Percentiles rank a stretch among this genome's conserved stretches.
Conservation (phyloP, 1,139 yeast genomes). For the Spencermartinsiella ligniputridi region DNA sequence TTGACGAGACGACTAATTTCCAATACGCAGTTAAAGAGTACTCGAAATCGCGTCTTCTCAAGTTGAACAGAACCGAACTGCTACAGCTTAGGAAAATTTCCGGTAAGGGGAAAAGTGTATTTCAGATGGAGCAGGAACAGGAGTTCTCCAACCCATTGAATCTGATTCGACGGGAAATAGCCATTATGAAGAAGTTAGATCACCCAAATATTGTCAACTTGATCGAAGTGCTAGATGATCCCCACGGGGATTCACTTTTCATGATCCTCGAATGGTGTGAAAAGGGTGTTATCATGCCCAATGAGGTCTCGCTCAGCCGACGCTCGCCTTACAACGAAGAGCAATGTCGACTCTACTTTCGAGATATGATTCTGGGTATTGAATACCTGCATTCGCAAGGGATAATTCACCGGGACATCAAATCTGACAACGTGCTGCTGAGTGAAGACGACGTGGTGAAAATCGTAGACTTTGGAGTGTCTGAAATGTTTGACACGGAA, state of each 20-base stretch:
- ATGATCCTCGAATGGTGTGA: constrained; percentile 75
- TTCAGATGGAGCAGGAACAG: constrained; percentile 5
- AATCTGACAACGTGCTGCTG: constrained; percentile 69
- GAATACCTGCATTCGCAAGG: constrained; percentile 69
- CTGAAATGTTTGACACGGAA: constrained; percentile 58
- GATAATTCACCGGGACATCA: constrained; percentile 80
- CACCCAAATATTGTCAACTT: constrained; percentile 86
- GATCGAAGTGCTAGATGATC: constrained; percentile 75
- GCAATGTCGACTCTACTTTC: constrained; percentile 45
- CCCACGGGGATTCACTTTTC: constrained; percentile 60
- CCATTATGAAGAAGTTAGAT: constrained; percentile 75
- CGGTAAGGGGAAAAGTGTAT: constrained; percentile 12
- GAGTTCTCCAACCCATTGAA: constrained; percentile 27
- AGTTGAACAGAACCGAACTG: constrained; percentile 45
- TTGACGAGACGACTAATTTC: constrained; percentile 46
- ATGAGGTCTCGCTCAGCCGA: constrained; percentile 11
- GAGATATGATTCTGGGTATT: constrained; percentile 83
- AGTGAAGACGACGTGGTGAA: constrained; percentile 73
- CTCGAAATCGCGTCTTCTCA: constrained; percentile 36
- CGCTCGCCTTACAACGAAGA: constrained; percentile 33
- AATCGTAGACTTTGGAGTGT: constrained; percentile 93
- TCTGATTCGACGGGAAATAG: constrained; percentile 70
- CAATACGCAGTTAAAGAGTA: constrained; percentile 70
- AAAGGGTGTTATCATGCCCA: constrained; percentile 61
- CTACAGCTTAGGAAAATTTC: constrained; percentile 23